These are phyloP conservation scores for Tolypocladium cylindrosporum DNA, from an alignment of 2,329 filamentous ascomycete species.

Conservation along the genomic window DNA sequence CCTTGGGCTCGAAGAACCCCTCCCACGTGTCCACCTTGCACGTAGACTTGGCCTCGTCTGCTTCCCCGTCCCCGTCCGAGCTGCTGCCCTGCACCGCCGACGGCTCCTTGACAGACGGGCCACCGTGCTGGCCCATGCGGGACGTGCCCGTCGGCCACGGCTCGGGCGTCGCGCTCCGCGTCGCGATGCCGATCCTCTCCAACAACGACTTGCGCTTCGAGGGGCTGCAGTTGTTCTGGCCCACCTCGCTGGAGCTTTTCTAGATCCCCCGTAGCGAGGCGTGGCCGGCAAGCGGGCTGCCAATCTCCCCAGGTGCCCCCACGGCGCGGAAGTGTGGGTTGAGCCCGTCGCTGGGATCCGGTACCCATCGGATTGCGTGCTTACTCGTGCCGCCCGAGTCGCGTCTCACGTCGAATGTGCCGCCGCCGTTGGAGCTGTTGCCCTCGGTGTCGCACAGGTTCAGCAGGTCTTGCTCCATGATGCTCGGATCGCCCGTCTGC, in stretches of 20 bases:
- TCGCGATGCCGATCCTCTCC: conserved; percentile 6
- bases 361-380: conserved; percentile 43
- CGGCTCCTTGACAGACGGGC: background rate
- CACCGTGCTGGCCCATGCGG: background rate
- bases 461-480: conserved; percentile 57
- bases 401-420: conserved; percentile 64
- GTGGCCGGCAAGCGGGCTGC: conserved; percentile 49
- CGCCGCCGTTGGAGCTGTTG: conserved; percentile 75
- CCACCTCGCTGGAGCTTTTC: conserved; percentile 9
- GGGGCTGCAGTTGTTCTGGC: conserved; percentile 7
- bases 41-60: background rate
- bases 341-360: conserved; percentile 34
- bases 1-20: conserved; percentile 5
- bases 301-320: conserved; percentile 57
- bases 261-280: conserved; percentile 26
- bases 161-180: background rate
- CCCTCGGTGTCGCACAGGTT: conserved; percentile 88
- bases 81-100: background rate
- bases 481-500: conserved; percentile 29
- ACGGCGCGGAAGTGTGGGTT: conserved; percentile 32
- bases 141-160: background rate
- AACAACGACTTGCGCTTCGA: conserved; percentile 7
- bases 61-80: background rate
- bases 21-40: conserved; percentile 7
- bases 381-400: conserved; percentile 29